Conservation (phyloP, 345 rosid species). For the Geranium rotundifolium region DNA sequence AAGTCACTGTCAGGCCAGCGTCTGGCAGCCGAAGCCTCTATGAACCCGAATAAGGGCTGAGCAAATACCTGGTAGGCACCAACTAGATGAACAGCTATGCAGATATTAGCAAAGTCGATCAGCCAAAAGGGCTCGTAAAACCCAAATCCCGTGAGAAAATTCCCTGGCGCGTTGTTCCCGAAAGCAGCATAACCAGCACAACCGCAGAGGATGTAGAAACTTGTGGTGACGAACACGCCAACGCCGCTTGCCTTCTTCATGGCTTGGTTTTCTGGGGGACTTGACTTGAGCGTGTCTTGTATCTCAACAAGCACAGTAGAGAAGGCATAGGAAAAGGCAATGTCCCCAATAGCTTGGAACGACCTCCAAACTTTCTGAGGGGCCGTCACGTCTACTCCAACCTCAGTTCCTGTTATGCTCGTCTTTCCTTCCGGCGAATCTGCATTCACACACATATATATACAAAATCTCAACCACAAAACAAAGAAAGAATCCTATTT, state of each 20-base stretch:
- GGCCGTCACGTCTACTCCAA: constrained; percentile 60
- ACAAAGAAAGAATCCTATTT: neutral
- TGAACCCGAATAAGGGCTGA: constrained; percentile 1
- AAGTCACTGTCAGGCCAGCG: neutral
- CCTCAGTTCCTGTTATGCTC: constrained; percentile 38
- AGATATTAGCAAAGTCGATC: constrained; percentile 11
- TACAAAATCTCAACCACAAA: neutral
- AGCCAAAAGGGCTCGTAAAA: constrained; percentile 14
- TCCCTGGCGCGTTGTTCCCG: constrained; percentile 12
- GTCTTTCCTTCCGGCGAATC: constrained; percentile 33
- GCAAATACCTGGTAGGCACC: constrained; percentile 18
- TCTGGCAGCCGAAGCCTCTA: neutral
- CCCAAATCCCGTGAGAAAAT: constrained; percentile 13
- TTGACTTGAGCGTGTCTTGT: constrained; percentile 45
- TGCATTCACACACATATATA: neutral
- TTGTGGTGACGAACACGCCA: constrained; percentile 51
- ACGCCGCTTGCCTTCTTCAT: constrained; percentile 52
- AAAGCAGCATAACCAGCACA: constrained; percentile 49
- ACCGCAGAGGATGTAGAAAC: constrained; percentile 68
- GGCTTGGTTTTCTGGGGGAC: constrained; percentile 55
- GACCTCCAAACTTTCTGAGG: constrained; percentile 47
- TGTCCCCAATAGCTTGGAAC: neutral
- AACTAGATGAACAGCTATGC: constrained; percentile 11
- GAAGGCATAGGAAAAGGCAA: neutral
- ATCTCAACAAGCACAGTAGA: neutral